Evolutionary conservation across 2,329 filamentous ascomycete species (phyloP).

Genomic region (Mycocentrospora acerina): DNA sequence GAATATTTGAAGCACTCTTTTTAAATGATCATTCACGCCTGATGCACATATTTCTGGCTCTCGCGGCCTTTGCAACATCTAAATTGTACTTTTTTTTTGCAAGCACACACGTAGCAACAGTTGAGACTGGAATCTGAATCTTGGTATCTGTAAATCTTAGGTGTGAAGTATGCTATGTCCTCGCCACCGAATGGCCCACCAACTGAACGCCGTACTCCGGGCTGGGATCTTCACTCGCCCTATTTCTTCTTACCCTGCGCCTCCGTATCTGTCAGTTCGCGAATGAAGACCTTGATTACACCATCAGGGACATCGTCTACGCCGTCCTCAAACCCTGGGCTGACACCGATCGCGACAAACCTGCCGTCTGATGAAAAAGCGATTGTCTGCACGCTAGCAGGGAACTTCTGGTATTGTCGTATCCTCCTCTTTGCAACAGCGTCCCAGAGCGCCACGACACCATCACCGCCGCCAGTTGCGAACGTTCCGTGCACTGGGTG

Average conservation of each 20-base stretch:
- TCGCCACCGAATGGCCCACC: too few relatives aligned
- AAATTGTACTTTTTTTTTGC: too few relatives aligned
- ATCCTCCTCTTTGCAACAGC: constrained; percentile 87
- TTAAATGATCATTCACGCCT: too few relatives aligned
- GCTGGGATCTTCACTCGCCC: background rate
- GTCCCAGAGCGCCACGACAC: constrained; percentile 91
- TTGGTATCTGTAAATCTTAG: too few relatives aligned
- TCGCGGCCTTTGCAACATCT: too few relatives aligned
- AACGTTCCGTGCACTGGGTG: constrained; percentile 83
- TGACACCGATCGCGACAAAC: constrained; percentile 76
- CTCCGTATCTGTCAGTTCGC: constrained; percentile 84
- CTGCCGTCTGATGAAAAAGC: constrained; percentile 77
- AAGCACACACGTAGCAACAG: too few relatives aligned
- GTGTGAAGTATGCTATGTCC: too few relatives aligned
- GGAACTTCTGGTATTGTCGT: constrained; percentile 83
- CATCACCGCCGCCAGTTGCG: constrained; percentile 85
- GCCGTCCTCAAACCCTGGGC: constrained; percentile 85
- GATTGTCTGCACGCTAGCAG: constrained; percentile 74
- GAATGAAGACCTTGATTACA: constrained; percentile 71
- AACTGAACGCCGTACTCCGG: too few relatives aligned
- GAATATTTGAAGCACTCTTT: too few relatives aligned
- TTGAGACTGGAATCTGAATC: too few relatives aligned
- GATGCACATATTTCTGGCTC: too few relatives aligned
- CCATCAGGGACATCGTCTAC: constrained; percentile 78
- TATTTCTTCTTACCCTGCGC: constrained; percentile 79